Percentiles rank a stretch among this genome's conserved stretches.
These are phyloP conservation scores for Metarhizium brunneum DNA, from an alignment of 2,329 filamentous ascomycete genomes.

Conservation along the genomic window DNA sequence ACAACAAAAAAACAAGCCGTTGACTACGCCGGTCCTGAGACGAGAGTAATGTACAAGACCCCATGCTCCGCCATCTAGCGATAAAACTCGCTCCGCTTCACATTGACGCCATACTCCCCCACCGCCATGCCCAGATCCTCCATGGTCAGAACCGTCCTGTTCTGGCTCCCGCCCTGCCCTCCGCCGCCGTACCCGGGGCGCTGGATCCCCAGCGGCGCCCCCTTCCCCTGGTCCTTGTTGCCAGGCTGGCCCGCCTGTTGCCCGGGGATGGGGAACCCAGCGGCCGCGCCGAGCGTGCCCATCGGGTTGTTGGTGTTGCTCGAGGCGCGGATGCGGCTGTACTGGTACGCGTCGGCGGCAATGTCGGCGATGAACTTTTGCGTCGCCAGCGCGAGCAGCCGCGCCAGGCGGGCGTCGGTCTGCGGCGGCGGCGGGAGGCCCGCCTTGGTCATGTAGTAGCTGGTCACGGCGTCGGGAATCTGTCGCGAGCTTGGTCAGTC, in stretches of 20 bases:
- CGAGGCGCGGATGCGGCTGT: conserved; percentile 88
- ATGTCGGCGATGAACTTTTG: conserved; percentile 99
- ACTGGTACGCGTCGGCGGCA: conserved; percentile 95
- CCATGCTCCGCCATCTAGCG: conserved; percentile 36
- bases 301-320: conserved; percentile 83
- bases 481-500: conserved; percentile 23
- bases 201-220: conserved; percentile 61
- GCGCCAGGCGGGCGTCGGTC: conserved; percentile 81
- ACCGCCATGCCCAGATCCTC: conserved; percentile 98
- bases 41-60: neutral
- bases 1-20: conserved; percentile 4
- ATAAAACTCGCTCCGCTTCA: conserved; percentile 97
- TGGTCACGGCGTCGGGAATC: conserved; percentile 95
- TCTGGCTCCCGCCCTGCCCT: conserved; percentile 79
- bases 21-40: neutral
- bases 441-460: conserved; percentile 95
- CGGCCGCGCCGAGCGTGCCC: conserved; percentile 71
- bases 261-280: conserved; percentile 57
- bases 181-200: conserved; percentile 77
- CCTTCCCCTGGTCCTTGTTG: conserved; percentile 47
- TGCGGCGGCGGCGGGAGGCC: conserved; percentile 88
- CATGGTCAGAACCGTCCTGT: conserved; percentile 93
- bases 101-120: conserved; percentile 93
- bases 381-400: conserved; percentile 90
- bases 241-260: conserved; percentile 49